These are phyloP conservation scores for Boletus pseudopeckii DNA, from an alignment of 768 basidiomycete species.

Conservation along the genomic window DNA sequence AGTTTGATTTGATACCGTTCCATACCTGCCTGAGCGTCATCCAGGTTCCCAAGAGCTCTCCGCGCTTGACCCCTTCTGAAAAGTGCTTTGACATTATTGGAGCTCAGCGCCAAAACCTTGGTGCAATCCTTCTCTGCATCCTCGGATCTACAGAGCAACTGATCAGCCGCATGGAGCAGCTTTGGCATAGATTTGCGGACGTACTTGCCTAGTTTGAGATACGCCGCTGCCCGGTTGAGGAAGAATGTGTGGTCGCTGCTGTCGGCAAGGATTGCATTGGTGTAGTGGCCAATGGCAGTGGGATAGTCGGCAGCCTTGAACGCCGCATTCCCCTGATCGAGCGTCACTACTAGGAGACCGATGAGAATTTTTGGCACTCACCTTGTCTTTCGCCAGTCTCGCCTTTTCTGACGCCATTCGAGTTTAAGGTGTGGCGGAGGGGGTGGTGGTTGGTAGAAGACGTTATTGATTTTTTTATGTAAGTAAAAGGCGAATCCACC, in stretches of 20 bases:
- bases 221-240: conserved; percentile 87
- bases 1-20: not conserved
- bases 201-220: conserved; percentile 93
- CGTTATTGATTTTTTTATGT: not conserved
- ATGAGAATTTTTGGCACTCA: not conserved
- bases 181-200: conserved; percentile 33
- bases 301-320: conserved; percentile 82
- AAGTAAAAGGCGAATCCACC: not conserved
- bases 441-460: conserved; percentile 1
- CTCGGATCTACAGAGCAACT: conserved; percentile 47
- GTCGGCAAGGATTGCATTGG: conserved; percentile 73
- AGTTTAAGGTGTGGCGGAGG: not conserved
- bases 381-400: conserved; percentile 34
- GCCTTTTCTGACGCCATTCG: conserved; percentile 37
- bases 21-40: conserved; percentile 59
- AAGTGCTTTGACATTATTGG: conserved; percentile 71
- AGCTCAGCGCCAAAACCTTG: conserved; percentile 51
- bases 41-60: conserved; percentile 47
- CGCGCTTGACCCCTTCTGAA: conserved; percentile 79
- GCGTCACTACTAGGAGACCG: not conserved
- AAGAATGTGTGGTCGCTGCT: conserved; percentile 69
- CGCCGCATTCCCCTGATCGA: conserved; percentile 72
- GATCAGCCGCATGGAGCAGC: conserved; percentile 1
- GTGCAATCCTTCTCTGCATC: conserved; percentile 84
- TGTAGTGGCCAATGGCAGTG: conserved; percentile 82